A percentile compares a stretch with the other conserved stretches of the same genome.
Conservation (phyloP, 1,139 yeast species). For the Candida tropicalis region DNA sequence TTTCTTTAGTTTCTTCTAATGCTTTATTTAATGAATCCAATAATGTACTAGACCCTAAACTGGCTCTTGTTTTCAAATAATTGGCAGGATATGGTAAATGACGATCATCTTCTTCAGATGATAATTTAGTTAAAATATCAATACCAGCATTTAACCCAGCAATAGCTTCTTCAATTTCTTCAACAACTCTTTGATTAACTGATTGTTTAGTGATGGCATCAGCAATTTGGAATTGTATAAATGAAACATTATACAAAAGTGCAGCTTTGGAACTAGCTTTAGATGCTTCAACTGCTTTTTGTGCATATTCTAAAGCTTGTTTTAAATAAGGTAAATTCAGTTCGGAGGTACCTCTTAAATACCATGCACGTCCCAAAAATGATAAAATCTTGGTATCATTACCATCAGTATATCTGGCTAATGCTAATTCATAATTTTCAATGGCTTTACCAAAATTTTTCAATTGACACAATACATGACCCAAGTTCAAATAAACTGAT, state of each 20-base stretch:
- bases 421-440: constrained; percentile 84
- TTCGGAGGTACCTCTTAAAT: constrained; percentile 74
- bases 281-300: constrained; percentile 52
- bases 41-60: constrained; percentile 78
- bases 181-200: constrained; percentile 58
- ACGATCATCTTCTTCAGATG: constrained; percentile 50
- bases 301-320: constrained; percentile 64
- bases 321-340: constrained; percentile 60
- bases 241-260: constrained; percentile 80
- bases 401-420: constrained; percentile 64
- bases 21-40: constrained; percentile 70
- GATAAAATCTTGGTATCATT: constrained; percentile 67
- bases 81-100: constrained; percentile 75
- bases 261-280: constrained; percentile 40
- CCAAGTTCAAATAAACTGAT: constrained; percentile 81
- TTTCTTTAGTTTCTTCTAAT: constrained; percentile 71
- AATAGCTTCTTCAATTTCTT: constrained; percentile 62
- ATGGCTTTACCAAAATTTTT: constrained; percentile 84
- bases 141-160: constrained; percentile 67
- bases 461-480: constrained; percentile 83
- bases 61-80: constrained; percentile 83
- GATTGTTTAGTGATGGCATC: constrained; percentile 73
- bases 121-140: constrained; percentile 57
- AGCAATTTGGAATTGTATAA: constrained; percentile 84
- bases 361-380: constrained; percentile 89